Evolutionary conservation across 805 yeast genomes (phyloP), one percentile per base, ranked within the genome.

Genomic region (Wickerhamiella kazuoi): DNA sequence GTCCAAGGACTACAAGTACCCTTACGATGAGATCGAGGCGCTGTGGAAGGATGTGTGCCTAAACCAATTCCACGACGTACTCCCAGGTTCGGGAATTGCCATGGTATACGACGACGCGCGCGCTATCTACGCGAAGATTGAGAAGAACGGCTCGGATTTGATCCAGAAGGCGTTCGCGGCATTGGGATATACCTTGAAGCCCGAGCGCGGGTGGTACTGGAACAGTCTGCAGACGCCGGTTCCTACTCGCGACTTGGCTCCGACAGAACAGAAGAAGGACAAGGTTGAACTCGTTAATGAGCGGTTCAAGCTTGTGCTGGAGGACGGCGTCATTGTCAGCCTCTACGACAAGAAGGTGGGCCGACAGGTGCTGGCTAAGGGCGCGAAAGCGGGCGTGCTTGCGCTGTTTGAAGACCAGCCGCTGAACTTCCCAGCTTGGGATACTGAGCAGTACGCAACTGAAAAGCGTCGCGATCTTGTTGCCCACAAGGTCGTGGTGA

Each of bases 21-120:
- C 98, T 2, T 63, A 67, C 24, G 61, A 68, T 30, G 70, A 75
- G 43, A 67, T 87, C 34, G 74, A 76, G 45, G 66, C 61, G 2
- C 57, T 87, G 44, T 87, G 98, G 98, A 87, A 83, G 55, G 75
- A 81, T 56, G 73, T 87, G 17, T 72, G 84, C 44, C 63, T 90
- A 41, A 84, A 94, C 54, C 97, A 87, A 56, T 87, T 87, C 63
- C 98, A 87, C 57, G 98, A 87, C 62, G 96, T 87, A n/a, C 66
- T 90, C 38, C 98, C 98, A 2, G 98, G 98, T 2, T 78, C 93
- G 4, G 82, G 94, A 59, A 87, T 87, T 51, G 94, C 83, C 45
- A 73, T 82, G 74, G 95, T 90, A 13, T 87, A 90, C 54, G 84
- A 83, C 50, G 90, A 79, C 50, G 96, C 87, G 8, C 71, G 75